Conservation (phyloP, 2,329 filamentous ascomycete genomes). For the Cordyceps javanica region DNA sequence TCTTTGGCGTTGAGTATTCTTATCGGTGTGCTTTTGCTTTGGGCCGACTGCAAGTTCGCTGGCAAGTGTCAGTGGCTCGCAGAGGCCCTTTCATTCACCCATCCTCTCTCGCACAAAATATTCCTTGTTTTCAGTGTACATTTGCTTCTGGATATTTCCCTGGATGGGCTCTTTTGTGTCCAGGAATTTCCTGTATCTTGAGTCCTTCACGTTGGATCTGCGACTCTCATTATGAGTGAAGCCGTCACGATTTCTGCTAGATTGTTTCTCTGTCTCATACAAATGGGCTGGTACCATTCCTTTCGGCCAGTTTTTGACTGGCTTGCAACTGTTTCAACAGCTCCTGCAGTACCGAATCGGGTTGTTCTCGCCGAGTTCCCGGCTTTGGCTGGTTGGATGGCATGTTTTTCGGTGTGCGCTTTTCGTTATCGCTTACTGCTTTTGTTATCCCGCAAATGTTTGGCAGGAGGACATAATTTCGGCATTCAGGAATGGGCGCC, state of each 20-base stretch:
- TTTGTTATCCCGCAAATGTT: not conserved
- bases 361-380: not conserved
- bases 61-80: not conserved
- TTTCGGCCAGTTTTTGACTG: not conserved
- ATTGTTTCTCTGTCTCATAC: not conserved
- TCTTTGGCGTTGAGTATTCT: not conserved
- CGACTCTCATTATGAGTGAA: not conserved
- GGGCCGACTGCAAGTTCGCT: not conserved
- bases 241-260: not conserved
- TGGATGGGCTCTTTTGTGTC: not conserved
- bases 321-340: too few relatives aligned
- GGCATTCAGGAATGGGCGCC: conserved; percentile 7
- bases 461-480: not conserved
- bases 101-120: not conserved
- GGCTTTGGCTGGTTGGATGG: not conserved
- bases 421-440: not conserved
- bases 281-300: not conserved
- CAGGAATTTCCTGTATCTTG: not conserved
- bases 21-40: not conserved
- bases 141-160: not conserved
- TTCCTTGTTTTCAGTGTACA: not conserved
- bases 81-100: not conserved
- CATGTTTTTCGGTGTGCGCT: not conserved
- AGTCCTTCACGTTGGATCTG: too few relatives aligned
- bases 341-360: too few relatives aligned